These are phyloP conservation scores for Mycena alexandri DNA, from an alignment of 768 basidiomycete species.

Conservation along the genomic window DNA sequence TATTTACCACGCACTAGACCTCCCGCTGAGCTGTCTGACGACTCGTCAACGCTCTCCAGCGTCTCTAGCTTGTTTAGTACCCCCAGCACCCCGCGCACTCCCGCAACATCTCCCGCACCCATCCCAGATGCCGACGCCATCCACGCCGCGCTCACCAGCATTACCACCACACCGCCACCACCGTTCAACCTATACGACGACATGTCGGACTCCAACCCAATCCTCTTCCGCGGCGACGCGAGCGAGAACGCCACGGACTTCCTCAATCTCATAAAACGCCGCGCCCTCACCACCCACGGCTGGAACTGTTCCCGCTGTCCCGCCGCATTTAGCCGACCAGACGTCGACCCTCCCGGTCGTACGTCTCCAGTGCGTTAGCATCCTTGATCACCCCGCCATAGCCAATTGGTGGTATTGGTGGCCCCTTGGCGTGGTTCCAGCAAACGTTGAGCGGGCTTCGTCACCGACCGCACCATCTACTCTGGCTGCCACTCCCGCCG, in stretches of 20 bases:
- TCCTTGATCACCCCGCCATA: too few species aligned
- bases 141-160: not conserved
- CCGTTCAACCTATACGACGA: not conserved
- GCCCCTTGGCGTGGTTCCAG: too few species aligned
- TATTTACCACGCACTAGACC: slow-evolving; percentile 8
- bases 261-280: too few species aligned
- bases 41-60: slow-evolving; percentile 1
- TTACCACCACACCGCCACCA: not conserved
- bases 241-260: too few species aligned
- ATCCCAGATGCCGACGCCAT: slow-evolving; percentile 1
- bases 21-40: not conserved
- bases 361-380: not conserved
- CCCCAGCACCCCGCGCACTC: not conserved
- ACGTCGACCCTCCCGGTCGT: not conserved
- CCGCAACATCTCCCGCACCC: not conserved
- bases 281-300: too few species aligned
- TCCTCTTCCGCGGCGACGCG: slow-evolving; percentile 5
- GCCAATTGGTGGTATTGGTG: too few species aligned
- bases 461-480: too few species aligned
- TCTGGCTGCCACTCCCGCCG: too few species aligned
- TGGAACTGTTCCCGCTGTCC: not conserved
- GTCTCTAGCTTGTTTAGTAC: not conserved
- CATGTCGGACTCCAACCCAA: not conserved
- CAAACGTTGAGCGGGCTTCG: too few species aligned
- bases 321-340: not conserved